Conservation (phyloP, 441 rosid genomes). For the Brassica balearica region DNA sequence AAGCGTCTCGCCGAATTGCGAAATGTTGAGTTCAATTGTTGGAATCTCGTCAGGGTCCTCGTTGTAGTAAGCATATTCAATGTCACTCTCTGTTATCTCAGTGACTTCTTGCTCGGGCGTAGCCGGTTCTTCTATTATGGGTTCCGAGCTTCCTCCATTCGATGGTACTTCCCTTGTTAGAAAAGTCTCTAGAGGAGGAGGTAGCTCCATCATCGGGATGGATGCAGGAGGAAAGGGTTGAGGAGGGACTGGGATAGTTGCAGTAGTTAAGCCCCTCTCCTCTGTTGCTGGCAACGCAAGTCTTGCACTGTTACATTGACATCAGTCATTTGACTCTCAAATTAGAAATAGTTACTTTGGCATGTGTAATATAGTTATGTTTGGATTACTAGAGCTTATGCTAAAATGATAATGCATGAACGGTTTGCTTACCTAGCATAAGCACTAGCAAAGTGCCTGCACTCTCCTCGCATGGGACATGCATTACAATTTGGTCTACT, state of each 20-base stretch:
- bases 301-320: constrained; percentile 77
- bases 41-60: constrained; percentile 89
- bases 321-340: constrained; percentile 25
- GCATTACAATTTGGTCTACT: constrained; percentile 97
- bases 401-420: constrained; percentile 32
- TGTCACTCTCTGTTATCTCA: constrained; percentile 64
- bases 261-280: constrained; percentile 62
- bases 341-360: constrained; percentile 14
- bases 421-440: constrained; percentile 84
- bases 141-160: constrained; percentile 49
- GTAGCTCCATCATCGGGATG: constrained; percentile 47
- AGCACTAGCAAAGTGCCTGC: constrained; percentile 99
- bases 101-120: constrained; percentile 69
- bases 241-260: constrained; percentile 42
- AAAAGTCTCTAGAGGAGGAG: constrained; percentile 49
- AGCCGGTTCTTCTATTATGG: constrained; percentile 89
- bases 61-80: constrained; percentile 61
- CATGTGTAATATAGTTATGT: constrained; percentile 17
- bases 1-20: constrained; percentile 66
- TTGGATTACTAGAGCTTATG: constrained; percentile 14
- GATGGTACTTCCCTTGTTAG: constrained; percentile 34
- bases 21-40: constrained; percentile 71
- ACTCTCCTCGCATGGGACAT: constrained; percentile 98
- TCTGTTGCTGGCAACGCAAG: constrained; percentile 93
- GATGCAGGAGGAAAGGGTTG: constrained; percentile 22